Evolutionary conservation across 139 green algal species (phyloP).

Genomic region (Tetraselmis striata): DNA sequence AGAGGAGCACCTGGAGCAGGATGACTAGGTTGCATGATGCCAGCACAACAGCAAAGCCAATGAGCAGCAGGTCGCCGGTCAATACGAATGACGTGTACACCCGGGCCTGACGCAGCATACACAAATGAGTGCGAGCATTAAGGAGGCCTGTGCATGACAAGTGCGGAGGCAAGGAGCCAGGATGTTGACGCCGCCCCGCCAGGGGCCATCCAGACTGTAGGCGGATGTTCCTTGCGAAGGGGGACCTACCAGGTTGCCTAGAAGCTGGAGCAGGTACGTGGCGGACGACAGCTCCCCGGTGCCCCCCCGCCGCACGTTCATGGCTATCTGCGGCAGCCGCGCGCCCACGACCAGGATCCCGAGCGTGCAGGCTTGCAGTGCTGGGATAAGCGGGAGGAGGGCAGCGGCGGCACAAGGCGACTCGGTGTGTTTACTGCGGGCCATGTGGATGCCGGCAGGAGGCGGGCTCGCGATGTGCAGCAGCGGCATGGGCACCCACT

Average conservation of each 20-base stretch:
- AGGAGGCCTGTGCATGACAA: no score
- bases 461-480: background rate
- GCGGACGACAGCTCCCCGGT: background rate
- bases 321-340: background rate
- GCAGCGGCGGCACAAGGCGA: background rate
- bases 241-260: background rate
- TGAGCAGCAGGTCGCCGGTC: background rate
- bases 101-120: background rate
- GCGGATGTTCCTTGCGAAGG: no score
- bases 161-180: no score
- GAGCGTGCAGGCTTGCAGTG: background rate
- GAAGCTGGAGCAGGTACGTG: background rate
- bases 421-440: no score
- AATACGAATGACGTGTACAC: background rate
- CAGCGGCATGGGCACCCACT: background rate
- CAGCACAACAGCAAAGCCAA: background rate
- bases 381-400: background rate
- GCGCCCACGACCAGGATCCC: background rate
- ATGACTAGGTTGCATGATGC: background rate
- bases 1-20: background rate
- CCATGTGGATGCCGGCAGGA: background rate
- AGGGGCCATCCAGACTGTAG: no score
- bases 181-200: no score
- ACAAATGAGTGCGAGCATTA: background rate
- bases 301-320: background rate